phyloP scores from a whole-genome alignment of 352 stramenopile species.

The Phytophthora sojae region DNA sequence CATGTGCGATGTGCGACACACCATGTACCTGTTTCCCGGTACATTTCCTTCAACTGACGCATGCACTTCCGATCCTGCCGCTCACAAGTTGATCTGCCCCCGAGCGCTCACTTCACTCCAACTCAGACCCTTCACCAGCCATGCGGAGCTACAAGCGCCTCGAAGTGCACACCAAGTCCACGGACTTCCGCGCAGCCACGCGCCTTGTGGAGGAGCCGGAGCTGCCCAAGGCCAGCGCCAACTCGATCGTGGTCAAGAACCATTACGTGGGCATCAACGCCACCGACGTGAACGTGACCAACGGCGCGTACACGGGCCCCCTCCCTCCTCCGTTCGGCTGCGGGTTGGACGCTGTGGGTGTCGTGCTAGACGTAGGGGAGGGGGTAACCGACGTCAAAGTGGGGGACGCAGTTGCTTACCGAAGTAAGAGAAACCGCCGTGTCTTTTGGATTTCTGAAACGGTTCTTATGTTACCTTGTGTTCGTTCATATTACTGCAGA shows the following conservation, averaged over 20 bases:
- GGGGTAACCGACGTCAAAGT: not conserved
- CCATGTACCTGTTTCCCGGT: not conserved
- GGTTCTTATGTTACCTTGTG: not conserved
- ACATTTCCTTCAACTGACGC: not conserved
- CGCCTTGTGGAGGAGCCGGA: slow-evolving; percentile 17
- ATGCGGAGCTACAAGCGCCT: slow-evolving; percentile 17
- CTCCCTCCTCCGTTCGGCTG: slow-evolving; percentile 36
- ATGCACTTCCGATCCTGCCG: not conserved
- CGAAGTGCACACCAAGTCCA: slow-evolving; percentile 41
- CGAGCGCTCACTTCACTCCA: not conserved
- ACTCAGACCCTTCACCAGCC: not conserved
- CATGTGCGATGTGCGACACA: not conserved
- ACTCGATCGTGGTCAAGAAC: slow-evolving; percentile 24
- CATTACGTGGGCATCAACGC: slow-evolving; percentile 52
- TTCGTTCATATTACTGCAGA: not conserved
- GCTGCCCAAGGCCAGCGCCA: slow-evolving; percentile 3
- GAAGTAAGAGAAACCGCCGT: not conserved
- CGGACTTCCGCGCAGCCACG: slow-evolving; percentile 35
- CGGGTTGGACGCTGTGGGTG: not conserved
- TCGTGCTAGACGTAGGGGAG: not conserved
- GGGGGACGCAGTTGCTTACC: slow-evolving; percentile 1
- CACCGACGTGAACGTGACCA: slow-evolving; percentile 54
- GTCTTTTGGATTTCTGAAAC: not conserved
- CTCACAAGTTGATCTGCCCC: not conserved
- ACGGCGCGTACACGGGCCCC: slow-evolving; percentile 37